A percentile compares a stretch with the other conserved stretches of the same genome.
phyloP scores from a whole-genome alignment of 164 flowering plant genomes.

The Sedum album region DNA sequence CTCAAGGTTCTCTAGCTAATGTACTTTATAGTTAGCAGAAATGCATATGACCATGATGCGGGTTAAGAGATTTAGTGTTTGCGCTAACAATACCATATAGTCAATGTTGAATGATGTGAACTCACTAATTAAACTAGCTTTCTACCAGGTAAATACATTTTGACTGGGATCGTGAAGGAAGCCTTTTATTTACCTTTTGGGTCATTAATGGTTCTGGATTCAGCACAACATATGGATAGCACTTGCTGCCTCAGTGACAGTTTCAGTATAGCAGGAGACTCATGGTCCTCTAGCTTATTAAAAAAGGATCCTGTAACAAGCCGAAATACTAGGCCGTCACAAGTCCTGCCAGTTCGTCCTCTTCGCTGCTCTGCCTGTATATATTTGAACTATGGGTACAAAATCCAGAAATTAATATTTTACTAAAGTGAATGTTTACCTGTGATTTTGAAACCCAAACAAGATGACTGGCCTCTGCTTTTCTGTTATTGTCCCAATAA shows the following conservation, averaged over 20 bases:
- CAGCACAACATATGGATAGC: constrained; percentile 73
- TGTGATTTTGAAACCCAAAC: constrained; percentile 96
- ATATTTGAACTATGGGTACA: not conserved
- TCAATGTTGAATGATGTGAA: not conserved
- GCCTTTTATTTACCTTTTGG: constrained; percentile 51
- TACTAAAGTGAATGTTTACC: constrained; percentile 30
- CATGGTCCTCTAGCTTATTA: constrained; percentile 47
- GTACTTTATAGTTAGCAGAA: not conserved
- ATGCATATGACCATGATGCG: not conserved
- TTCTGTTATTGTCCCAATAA: constrained; percentile 57
- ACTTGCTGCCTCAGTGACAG: constrained; percentile 80
- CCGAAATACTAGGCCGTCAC: constrained; percentile 84
- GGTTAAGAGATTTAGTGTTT: not conserved
- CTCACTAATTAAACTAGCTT: not conserved
- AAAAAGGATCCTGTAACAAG: constrained; percentile 71
- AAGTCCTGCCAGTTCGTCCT: constrained; percentile 96
- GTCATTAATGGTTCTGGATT: constrained; percentile 76
- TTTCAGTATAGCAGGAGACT: constrained; percentile 61
- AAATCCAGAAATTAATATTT: not conserved
- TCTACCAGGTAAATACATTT: not conserved
- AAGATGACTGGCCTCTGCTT: constrained; percentile 63
- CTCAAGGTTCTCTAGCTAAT: not conserved
- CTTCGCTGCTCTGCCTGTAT: constrained; percentile 86
- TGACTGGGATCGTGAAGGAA: not conserved
- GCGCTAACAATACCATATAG: not conserved